Base-by-base conservation (phyloP, 352 stramenopile species). In the Phytophthora pinifolia region DNA sequence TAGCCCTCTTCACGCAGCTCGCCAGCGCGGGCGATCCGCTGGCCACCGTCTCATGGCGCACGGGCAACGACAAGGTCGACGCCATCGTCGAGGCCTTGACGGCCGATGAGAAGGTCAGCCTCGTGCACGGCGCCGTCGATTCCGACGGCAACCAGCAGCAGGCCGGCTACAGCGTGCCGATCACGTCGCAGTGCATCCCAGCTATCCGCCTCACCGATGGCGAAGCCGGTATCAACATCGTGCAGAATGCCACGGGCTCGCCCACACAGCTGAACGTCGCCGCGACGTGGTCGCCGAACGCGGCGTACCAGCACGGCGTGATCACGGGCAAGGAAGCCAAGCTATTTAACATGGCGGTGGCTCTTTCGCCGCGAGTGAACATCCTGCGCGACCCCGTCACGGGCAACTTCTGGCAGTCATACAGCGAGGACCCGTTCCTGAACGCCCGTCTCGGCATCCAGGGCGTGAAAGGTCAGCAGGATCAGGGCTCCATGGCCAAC, bases 341-440 rank as follows among this genome's bases (percentile, higher is more conserved):
- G 50, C 62, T 67, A 9, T 63, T 70, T 51, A 67, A 67, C 62
- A 54, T 70, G 33, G 50, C 39, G 25, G 57, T 70, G 41, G 43
- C 56, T 12, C 41, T 70, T 1, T 70, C 55, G 3, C 62, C 62
- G 7, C 62, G 62, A 3, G 62, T 70, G 10, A 70, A 70, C 56
- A 67, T 70, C 51, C 57, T 70, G 34, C 62, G 62, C 22, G 62
- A 70, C 30, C 31, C 56, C 14, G 51, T 50, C 1, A 31, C 49
- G 10, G 62, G 62, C 13, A 67, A 70, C 50, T 70, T 60, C 46
- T 70, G 62, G 62, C 62, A 70, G 46, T 70, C 62, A 5, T 70
- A 67, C 57, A 70, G 62, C 9, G 49, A 58, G 31, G 49, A 58
- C 30, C 49, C 49, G 38, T 58, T 35, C 39, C 31, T 58, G 10